Evolutionary conservation across 78 protist genomes (phyloP).

Genomic region (Dictyostelium purpureum): DNA sequence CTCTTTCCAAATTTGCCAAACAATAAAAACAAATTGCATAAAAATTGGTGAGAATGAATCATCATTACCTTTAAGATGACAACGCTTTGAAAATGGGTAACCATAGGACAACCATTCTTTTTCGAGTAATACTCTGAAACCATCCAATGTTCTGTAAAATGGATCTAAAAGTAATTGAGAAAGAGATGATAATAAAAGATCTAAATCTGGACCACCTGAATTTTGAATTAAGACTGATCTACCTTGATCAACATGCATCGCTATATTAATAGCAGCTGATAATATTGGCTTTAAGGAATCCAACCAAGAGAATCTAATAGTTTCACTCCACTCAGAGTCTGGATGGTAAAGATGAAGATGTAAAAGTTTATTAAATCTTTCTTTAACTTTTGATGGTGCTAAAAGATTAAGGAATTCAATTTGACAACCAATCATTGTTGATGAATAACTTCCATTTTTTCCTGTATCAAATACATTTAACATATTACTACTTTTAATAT

Average conservation of each 20-base stretch:
- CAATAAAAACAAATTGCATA: conserved; percentile 89
- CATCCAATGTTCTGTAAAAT: conserved; percentile 81
- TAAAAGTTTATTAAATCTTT: conserved; percentile 1
- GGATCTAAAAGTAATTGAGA: conserved; percentile 80
- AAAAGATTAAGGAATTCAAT: conserved; percentile 36
- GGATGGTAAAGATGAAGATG: conserved; percentile 49
- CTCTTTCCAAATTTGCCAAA: conserved; percentile 85
- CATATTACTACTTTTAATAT: conserved; percentile 25
- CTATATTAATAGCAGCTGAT: conserved; percentile 36
- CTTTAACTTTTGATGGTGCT: not conserved
- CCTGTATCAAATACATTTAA: conserved; percentile 57
- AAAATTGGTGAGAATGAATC: conserved; percentile 87
- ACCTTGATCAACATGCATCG: conserved; percentile 50
- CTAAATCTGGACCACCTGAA: conserved; percentile 30
- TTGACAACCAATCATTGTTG: conserved; percentile 60
- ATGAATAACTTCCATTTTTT: conserved; percentile 4
- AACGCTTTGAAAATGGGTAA: conserved; percentile 57
- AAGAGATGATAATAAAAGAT: conserved; percentile 18
- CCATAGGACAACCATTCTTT: conserved; percentile 85
- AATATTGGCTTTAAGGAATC: conserved; percentile 20
- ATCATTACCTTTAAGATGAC: not conserved
- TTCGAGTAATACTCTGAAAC: conserved; percentile 83
- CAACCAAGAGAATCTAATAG: conserved; percentile 40
- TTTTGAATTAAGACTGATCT: conserved; percentile 40
- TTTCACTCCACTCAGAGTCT: conserved; percentile 36